Conservation (phyloP, 805 yeast genomes). For the Candida railenensis region DNA sequence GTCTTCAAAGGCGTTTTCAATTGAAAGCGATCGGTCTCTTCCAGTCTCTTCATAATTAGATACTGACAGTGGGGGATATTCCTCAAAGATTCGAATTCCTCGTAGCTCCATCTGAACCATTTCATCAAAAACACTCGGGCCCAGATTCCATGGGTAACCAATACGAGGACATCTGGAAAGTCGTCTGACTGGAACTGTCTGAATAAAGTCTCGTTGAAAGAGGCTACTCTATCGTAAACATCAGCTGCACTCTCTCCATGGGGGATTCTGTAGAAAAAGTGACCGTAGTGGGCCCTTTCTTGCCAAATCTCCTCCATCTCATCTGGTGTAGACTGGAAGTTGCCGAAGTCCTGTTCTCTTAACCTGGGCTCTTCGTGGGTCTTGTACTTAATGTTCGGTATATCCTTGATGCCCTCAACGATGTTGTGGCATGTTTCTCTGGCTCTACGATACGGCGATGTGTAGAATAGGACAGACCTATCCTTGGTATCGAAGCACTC, state of each 20-base stretch:
- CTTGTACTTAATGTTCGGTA: conserved; percentile 45
- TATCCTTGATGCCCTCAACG: conserved; percentile 50
- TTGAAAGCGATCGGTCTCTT: conserved; percentile 48
- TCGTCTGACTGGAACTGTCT: conserved; percentile 70
- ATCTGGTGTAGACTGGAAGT: conserved; percentile 74
- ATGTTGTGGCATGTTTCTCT: conserved; percentile 80
- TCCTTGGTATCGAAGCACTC: conserved; percentile 27
- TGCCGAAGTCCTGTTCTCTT: conserved; percentile 95
- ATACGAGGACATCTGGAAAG: conserved; percentile 77
- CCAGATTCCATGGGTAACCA: conserved; percentile 95
- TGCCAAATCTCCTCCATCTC: conserved; percentile 82
- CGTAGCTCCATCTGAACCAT: conserved; percentile 93
- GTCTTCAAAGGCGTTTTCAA: conserved; percentile 63
- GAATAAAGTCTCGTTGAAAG: conserved; percentile 83
- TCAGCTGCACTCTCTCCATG: conserved; percentile 96
- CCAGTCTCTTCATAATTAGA: conserved; percentile 68
- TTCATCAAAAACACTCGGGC: conserved; percentile 89
- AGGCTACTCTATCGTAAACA: conserved; percentile 87
- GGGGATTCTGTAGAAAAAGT: conserved; percentile 79
- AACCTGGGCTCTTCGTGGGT: conserved; percentile 86
- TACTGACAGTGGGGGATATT: conserved; percentile 86
- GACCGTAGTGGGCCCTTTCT: conserved; percentile 84
- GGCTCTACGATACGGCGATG: conserved; percentile 84
- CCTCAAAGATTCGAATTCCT: conserved; percentile 77
- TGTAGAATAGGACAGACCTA: conserved; percentile 63